These are phyloP conservation scores for Saccharomycopsis guyanensis DNA, from an alignment of 805 yeast genomes.

Conservation along the genomic window DNA sequence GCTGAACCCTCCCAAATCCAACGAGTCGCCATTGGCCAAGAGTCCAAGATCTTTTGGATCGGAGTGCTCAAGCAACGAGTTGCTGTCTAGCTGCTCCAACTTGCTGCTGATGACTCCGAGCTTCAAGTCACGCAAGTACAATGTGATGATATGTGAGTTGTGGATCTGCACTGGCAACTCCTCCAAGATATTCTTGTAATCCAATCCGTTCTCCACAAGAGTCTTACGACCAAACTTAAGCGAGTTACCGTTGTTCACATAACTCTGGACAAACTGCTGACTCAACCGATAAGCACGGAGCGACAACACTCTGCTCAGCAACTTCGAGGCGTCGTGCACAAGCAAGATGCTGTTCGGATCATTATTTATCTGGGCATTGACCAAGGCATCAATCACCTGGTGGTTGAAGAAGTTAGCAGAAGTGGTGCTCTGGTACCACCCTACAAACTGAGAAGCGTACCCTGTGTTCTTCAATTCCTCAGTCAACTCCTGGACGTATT, in stretches of 20 bases:
- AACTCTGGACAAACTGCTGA: conserved; percentile 48
- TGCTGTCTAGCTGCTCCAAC: conserved; percentile 13
- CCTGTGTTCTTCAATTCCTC: conserved; percentile 54
- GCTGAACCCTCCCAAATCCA: conserved; percentile 35
- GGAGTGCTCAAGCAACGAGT: conserved; percentile 19
- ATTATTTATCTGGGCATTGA: conserved; percentile 50
- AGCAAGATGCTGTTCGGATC: conserved; percentile 47
- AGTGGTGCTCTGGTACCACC: conserved; percentile 71
- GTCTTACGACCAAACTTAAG: conserved; percentile 61
- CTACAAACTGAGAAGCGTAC: conserved; percentile 62
- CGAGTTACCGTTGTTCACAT: conserved; percentile 31
- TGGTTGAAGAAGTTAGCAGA: conserved; percentile 65
- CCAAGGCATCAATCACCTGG: conserved; percentile 61
- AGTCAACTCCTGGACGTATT: conserved; percentile 62
- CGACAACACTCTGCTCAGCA: conserved; percentile 53
- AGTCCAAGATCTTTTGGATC: background rate
- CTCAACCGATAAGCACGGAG: conserved; percentile 66
- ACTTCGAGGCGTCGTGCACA: conserved; percentile 64
- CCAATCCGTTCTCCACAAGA: conserved; percentile 50
- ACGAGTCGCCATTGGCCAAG: conserved; percentile 28
- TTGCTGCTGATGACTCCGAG: conserved; percentile 10
- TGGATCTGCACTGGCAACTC: conserved; percentile 61
- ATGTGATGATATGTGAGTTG: conserved; percentile 60
- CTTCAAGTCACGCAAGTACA: conserved; percentile 35
- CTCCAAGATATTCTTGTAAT: conserved; percentile 58